Evolutionary conservation across 768 basidiomycete species (phyloP).

Genomic region (Mycena galopus): DNA sequence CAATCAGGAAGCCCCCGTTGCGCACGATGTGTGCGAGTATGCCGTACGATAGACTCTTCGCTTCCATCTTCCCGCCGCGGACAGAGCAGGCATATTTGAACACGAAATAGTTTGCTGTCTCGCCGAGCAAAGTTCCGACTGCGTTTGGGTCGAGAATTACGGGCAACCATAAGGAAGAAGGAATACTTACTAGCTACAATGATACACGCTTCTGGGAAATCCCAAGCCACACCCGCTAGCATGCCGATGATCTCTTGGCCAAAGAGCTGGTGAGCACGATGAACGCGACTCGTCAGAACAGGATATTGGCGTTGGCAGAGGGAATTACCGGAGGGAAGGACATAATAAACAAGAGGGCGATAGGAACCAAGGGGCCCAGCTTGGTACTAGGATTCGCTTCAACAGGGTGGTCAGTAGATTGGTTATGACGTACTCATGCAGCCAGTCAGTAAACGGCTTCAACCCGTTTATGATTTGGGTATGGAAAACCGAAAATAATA

Average conservation of each 20-base stretch:
- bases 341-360: slow-evolving; percentile 14
- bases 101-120: slow-evolving; percentile 88
- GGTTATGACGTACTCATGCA: slow-evolving; percentile 43
- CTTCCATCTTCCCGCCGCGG: slow-evolving; percentile 80
- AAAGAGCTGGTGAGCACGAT: slow-evolving; percentile 66
- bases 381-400: background rate
- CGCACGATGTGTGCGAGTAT: slow-evolving; percentile 77
- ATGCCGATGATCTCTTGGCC: slow-evolving; percentile 93
- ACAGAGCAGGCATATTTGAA: slow-evolving; percentile 85
- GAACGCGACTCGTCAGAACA: background rate
- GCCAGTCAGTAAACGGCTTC: slow-evolving; percentile 61
- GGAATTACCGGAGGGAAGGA: slow-evolving; percentile 26
- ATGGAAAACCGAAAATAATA: slow-evolving; percentile 59
- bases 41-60: slow-evolving; percentile 68
- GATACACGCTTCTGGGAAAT: slow-evolving; percentile 12
- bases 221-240: slow-evolving; percentile 84
- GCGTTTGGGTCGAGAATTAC: slow-evolving; percentile 48
- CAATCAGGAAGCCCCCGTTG: slow-evolving; percentile 90
- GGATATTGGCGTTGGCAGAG: background rate
- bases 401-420: background rate
- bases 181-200: slow-evolving; percentile 49
- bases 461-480: slow-evolving; percentile 64
- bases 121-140: slow-evolving; percentile 86
- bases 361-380: slow-evolving; percentile 2
- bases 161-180: slow-evolving; percentile 81